Evolutionary conservation across 805 yeast genomes (phyloP), one percentile per base, ranked within the genome.

Genomic region (Cyberlindnera mrakii): DNA sequence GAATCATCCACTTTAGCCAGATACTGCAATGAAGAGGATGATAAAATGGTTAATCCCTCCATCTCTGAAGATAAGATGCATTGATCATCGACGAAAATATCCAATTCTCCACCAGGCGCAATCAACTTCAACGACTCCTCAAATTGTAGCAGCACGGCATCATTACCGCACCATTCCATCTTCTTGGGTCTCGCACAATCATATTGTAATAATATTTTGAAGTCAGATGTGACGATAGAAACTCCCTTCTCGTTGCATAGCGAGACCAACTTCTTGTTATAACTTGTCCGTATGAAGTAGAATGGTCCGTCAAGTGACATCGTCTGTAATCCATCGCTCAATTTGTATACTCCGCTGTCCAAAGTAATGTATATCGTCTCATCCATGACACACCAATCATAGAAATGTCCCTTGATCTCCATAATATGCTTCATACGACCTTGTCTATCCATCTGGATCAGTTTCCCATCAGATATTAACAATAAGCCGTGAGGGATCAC

Each of bases 151-250:
- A 81, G 79, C 1, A 90, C 78, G 0, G 93, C 87, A 62, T 88
- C 96, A 51, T 82, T 78, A 0, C 91, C 87, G 58, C 96, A 83
- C 98, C 97, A 93, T 44, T 71, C 72, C 16, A 85, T 46, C 9
- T 36, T 31, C 19, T 34, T 13, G 1, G 48, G 49, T 13, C 19
- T 33, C 5, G 43, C 15, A 33, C 49, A 41, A 7, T 35, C 31
- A 42, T 43, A 44, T 13, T 49, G 39, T 49, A 46, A 40, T 30
- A 49, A 14, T 6, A 38, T 43, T 16, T 44, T 40, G 27, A 35
- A 41, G 25, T 44, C 44, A 3, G 41, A 7, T 7, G 35, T 25
- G 15, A 45, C 45, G 17, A 45, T 43, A 15, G 34, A 40, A 3
- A 48, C 31, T 1, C 49, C 49, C 25, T 39, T 38, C 4, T 34